Evolutionary conservation across 139 green algal genomes (phyloP), one percentile per base, ranked within the genome.

Genomic region (Auxenochlorella protothecoides): DNA sequence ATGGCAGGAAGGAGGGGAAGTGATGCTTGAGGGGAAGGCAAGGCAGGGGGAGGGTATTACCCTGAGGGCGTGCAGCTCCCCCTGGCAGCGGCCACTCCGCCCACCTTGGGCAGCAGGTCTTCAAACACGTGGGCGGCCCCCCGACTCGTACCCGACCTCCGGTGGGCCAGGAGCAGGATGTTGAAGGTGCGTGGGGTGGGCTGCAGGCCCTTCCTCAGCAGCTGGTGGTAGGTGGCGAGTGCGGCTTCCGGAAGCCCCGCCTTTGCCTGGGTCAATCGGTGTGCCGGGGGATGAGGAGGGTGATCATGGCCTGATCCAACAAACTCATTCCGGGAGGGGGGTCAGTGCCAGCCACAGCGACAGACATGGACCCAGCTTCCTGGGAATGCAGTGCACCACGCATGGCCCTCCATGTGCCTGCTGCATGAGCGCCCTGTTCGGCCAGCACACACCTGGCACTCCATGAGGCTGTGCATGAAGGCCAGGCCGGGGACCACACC

Each of bases 21-120:
- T 3, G 14, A 5, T 16, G 13, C 9, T 4, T 5, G 54, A 2
- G 4, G 9, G 15, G 52, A 13, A 51, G 54, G 54, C 66, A 63
- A 55, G 6, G 2, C 54, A 55, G 66, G 4, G 52, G 44, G 6
- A 13, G 66, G 53, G 53, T 60, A 53, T 16, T 5, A 60, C 27
- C 53, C 5, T 5, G 7, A 12, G 2, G 54, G 16, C 16, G 10
- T 27, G 59, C 52, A 14, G 5, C 11, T 3, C 53, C 52, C 52
- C 66, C 51, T 5, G 5, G 16, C 15, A 11, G 15, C 15, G 55
- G 67, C 10, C 16, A 71, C 67, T 12, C 65, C 15, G 15, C 67
- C 67, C 56, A 72, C 68, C 75, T 70, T 55, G 11, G 75, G 75
- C 75, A 80, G 76, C 3, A 80, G 71, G 0, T 68, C 44, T 14